Base-by-base conservation (phyloP, 176 grass and related monocot genomes). In the Oryza nivara region DNA sequence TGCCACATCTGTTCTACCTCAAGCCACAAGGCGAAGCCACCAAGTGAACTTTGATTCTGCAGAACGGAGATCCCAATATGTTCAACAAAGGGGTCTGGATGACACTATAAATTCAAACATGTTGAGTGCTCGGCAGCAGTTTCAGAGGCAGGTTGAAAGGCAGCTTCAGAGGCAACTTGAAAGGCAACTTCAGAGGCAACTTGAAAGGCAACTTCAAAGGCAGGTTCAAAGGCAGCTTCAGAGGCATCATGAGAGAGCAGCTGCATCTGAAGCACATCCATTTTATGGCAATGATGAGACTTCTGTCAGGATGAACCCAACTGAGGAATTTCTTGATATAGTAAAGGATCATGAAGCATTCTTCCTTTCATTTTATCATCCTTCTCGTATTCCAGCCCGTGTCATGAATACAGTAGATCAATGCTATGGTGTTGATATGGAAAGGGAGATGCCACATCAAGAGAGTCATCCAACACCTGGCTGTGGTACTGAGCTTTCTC, bases 261-360 rank as follows among this genome's bases (percentile, higher is more conserved):
- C 15, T 15, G 14, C 25, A 74, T 28, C 12, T 52, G 25, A 34
- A 74, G 7, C 22, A 34, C 12, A 48, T 3, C 12, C 45, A 32
- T 74, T 47, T 8, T 10, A 9, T 52, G 72, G 5, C 3, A 30
- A 11, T 32, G 46, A 34, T 74, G 45, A 74, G 45, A 6, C 25
- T 15, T 48, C 46, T 74, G 25, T 52, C 26, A 28, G 46, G 45
- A 48, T 12, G 43, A 25, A 14, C 48, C 48, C 45, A 52, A 11
- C 22, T 74, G 72, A 74, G 15, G 46, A 74, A 30, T 74, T 74
- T 74, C 44, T 32, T 25, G 12, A 74, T 52, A 32, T 74, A 74
- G 48, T 34, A 32, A 52, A n/a, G 46, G 11, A 32, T 32, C 72
- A 74, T 52, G 25, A 52, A 45, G 46, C 23, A 32, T 32, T 26